A percentile compares a stretch with the other conserved stretches of the same genome.
These are phyloP conservation scores for Sarocladiaceae sp. DNA, from an alignment of 2,329 filamentous ascomycete genomes.

Conservation along the genomic window DNA sequence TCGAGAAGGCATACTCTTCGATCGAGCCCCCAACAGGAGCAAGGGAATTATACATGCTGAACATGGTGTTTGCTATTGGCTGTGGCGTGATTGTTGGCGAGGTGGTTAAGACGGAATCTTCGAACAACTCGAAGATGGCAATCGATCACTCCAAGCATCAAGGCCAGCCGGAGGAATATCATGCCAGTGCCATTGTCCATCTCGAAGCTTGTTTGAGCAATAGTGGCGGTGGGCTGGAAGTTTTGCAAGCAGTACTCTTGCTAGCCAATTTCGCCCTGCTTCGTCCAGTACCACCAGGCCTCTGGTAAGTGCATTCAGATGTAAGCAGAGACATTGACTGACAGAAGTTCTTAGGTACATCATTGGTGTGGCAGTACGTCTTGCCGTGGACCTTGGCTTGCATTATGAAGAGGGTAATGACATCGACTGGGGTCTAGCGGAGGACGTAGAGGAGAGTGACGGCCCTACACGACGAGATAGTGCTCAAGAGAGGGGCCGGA, in stretches of 20 bases:
- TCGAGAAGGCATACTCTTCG: slow-evolving; percentile 74
- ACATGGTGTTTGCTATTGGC: slow-evolving; percentile 96
- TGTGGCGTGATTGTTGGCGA: slow-evolving; percentile 84
- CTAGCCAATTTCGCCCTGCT: slow-evolving; percentile 89
- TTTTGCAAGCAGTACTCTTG: slow-evolving; percentile 87
- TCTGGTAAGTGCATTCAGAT: slow-evolving; percentile 56
- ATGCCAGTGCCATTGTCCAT: slow-evolving; percentile 89
- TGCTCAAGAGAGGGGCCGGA: slow-evolving; percentile 55
- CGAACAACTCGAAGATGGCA: slow-evolving; percentile 24
- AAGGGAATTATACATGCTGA: slow-evolving; percentile 86
- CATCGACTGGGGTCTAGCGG: slow-evolving; percentile 54
- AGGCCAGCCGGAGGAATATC: slow-evolving; percentile 89
- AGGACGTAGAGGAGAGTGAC: slow-evolving; percentile 21
- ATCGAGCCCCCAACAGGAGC: slow-evolving; percentile 65
- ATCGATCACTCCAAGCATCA: slow-evolving; percentile 32
- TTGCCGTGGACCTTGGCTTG: slow-evolving; percentile 86
- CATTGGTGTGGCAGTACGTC: slow-evolving; percentile 83
- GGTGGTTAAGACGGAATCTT: slow-evolving; percentile 44
- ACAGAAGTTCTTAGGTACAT: slow-evolving; percentile 66
- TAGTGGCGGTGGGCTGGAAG: slow-evolving; percentile 85
- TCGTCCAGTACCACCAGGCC: slow-evolving; percentile 82
- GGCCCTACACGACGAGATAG: slow-evolving; percentile 13
- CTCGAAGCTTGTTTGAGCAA: slow-evolving; percentile 81
- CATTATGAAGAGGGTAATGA: slow-evolving; percentile 86
- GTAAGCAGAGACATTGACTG: background rate